These are phyloP conservation scores for Acrocalymma vagum DNA, from an alignment of 2,329 filamentous ascomycete species.

Conservation along the genomic window DNA sequence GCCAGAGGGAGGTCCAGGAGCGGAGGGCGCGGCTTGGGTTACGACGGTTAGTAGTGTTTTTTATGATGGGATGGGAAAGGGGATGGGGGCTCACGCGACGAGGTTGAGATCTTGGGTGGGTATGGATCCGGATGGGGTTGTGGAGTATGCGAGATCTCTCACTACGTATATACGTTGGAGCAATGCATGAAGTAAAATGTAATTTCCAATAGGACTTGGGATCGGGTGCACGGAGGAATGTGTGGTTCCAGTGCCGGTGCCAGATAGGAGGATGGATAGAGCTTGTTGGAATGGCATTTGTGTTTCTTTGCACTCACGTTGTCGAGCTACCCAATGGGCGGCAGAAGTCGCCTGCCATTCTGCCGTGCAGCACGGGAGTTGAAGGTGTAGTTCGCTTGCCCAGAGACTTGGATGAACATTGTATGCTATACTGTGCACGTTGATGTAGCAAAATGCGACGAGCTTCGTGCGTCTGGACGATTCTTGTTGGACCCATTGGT, in stretches of 20 bases:
- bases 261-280: slow-evolving; percentile 33
- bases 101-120: slow-evolving; percentile 29
- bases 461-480: slow-evolving; percentile 40
- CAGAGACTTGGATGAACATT: slow-evolving; percentile 39
- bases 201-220: slow-evolving; percentile 41
- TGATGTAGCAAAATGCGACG: slow-evolving; percentile 41
- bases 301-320: slow-evolving; percentile 30
- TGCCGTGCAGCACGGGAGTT: slow-evolving; percentile 34
- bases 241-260: slow-evolving; percentile 14
- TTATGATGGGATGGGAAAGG: neutral
- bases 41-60: neutral
- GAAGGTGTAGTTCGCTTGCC: slow-evolving; percentile 37
- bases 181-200: slow-evolving; percentile 39
- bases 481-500: slow-evolving; percentile 39
- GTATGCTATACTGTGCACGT: slow-evolving; percentile 42
- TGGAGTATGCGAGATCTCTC: slow-evolving; percentile 33
- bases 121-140: slow-evolving; percentile 25
- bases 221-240: slow-evolving; percentile 33
- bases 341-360: slow-evolving; percentile 36
- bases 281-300: slow-evolving; percentile 40
- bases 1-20: slow-evolving; percentile 46
- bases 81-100: slow-evolving; percentile 16
- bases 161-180: slow-evolving; percentile 39
- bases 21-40: slow-evolving; percentile 33
- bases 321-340: slow-evolving; percentile 33